phyloP scores from a whole-genome alignment of 805 yeast genomes.

The Suhomyces xylopsoci region DNA sequence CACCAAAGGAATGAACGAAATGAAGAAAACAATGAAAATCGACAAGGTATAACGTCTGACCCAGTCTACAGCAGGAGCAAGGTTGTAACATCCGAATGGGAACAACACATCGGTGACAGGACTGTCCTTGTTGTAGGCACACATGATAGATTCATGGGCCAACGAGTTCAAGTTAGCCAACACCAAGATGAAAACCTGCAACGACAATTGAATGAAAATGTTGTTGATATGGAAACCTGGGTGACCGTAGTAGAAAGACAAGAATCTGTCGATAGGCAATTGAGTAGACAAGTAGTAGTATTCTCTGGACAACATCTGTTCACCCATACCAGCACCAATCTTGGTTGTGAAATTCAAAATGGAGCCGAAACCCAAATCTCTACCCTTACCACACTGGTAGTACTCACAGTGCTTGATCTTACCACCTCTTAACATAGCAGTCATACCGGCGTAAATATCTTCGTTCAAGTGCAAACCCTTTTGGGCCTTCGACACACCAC shows the following conservation, averaged over 20 bases:
- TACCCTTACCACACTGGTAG: constrained; percentile 87
- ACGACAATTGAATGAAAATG: constrained; percentile 70
- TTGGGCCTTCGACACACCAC: constrained; percentile 86
- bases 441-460: constrained; percentile 89
- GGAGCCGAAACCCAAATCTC: constrained; percentile 86
- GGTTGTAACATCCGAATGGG: constrained; percentile 73
- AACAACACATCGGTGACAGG: constrained; percentile 65
- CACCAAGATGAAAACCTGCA: constrained; percentile 69
- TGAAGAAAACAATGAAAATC: constrained; percentile 77
- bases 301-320: constrained; percentile 81
- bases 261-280: constrained; percentile 74
- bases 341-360: constrained; percentile 82
- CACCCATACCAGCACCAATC: constrained; percentile 94
- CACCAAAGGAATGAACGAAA: constrained; percentile 74
- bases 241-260: constrained; percentile 82
- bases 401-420: constrained; percentile 85
- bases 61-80: constrained; percentile 76
- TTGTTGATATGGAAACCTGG: constrained; percentile 85
- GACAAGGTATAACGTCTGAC: constrained; percentile 76
- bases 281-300: constrained; percentile 80
- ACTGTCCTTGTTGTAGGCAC: constrained; percentile 60
- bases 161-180: constrained; percentile 69
- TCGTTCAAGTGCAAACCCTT: constrained; percentile 83
- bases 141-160: constrained; percentile 66
- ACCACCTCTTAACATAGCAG: constrained; percentile 79